Conservation (phyloP, 1,284 basidiomycete species). For the Takashimella tepidaria region DNA sequence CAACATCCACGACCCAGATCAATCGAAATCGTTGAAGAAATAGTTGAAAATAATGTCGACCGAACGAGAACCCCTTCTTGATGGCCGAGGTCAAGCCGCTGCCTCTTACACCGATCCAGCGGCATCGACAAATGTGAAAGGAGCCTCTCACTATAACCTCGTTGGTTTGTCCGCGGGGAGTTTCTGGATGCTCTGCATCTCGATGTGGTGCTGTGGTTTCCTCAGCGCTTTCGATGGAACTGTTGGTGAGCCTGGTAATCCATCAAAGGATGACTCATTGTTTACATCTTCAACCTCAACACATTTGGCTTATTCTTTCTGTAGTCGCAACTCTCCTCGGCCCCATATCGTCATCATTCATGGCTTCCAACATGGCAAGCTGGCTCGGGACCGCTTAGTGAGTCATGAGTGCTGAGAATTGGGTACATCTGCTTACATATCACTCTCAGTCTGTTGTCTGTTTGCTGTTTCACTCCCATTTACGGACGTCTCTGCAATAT, state of each 20-base stretch:
- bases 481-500: slow-evolving; percentile 84
- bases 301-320: no score
- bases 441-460: slow-evolving; percentile 56
- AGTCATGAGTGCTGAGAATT: no score
- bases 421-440: slow-evolving; percentile 55
- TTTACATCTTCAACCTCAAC: no score
- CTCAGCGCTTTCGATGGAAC: slow-evolving; percentile 73
- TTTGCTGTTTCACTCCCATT: slow-evolving; percentile 80
- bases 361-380: slow-evolving; percentile 57
- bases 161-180: slow-evolving; percentile 26
- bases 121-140: background rate
- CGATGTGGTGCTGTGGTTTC: slow-evolving; percentile 49
- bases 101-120: background rate
- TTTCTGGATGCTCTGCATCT: slow-evolving; percentile 33
- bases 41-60: no score
- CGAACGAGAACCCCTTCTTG: background rate
- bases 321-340: slow-evolving; percentile 56
- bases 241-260: slow-evolving; percentile 19
- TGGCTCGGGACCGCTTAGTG: slow-evolving; percentile 57
- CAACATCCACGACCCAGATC: no score
- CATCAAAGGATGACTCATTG: no score
- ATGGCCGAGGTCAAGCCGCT: background rate
- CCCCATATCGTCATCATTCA: slow-evolving; percentile 41
- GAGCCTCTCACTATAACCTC: slow-evolving; percentile 33
- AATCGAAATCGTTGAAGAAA: no score